Base-by-base conservation (phyloP, 2,329 filamentous ascomycete species). In the Phyllosticta citribraziliensis region DNA sequence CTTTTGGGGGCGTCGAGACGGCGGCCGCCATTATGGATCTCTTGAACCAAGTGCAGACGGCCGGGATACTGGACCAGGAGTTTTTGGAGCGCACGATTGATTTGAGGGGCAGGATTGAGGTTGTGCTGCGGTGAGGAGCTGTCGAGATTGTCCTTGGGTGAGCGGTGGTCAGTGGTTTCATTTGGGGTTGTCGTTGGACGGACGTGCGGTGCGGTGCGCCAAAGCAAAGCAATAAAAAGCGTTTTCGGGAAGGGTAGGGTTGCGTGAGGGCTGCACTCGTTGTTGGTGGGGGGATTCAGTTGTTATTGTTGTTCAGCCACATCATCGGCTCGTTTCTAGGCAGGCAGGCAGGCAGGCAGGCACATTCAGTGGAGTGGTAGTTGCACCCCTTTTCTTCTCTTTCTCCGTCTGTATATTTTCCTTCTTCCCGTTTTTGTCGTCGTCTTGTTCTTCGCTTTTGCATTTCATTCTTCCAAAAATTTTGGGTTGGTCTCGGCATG, bases 1-100 rank as follows among this genome's bases (percentile, higher is more conserved):
- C 83, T 11, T 87, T 86, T 66, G 85, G 85, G 12, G 82, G 82
- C 57, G 82, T 85, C 51, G 78, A 80, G 59, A 83, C 84, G 64
- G 81, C 82, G 3, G 73, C 76, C 51, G 71, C 73, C 24, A 72
- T 79, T 8, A 65, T 68, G 12, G 73, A 75, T 50, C 64, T 69
- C 25, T 58, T 76, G 60, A 65, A 70, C 19, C 70, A 79, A 58
- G 67, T 84, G 47, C 72, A 78, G 40, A 74, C 76, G 61, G 74
- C 72, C 57, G 75, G 75, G 6, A 70, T 79, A 35, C 67, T 77
- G 60, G 71, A 65, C 50, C 66, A 72, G 22, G 69, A 67, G 30
- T 65, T 73, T 52, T 68, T 75, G 61, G 74, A 77, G 59, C 19
- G 57, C 27, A 56, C 60, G 19, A 40, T 57, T 22, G 60, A 62